Conservation (phyloP, 176 grass and related monocot genomes). For the Canna indica region DNA sequence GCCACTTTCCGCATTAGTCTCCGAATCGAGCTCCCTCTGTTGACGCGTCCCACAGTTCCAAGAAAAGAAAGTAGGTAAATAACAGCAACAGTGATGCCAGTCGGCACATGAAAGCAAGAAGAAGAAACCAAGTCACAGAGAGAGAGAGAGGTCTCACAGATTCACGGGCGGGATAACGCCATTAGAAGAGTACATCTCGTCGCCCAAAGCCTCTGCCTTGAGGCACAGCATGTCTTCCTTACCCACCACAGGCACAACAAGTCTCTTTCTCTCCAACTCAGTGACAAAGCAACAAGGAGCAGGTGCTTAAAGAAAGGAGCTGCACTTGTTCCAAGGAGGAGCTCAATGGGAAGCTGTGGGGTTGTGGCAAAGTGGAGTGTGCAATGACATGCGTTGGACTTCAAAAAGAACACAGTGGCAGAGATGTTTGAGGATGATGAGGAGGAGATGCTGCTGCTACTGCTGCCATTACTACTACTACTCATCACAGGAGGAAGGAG, state of each 20-base stretch:
- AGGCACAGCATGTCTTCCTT: slow-evolving; percentile 33
- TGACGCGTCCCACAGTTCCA: slow-evolving; percentile 13
- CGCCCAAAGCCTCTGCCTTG: slow-evolving; percentile 32
- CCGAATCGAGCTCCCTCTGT: slow-evolving; percentile 59
- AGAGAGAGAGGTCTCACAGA: slow-evolving; percentile 20
- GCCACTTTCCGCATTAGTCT: slow-evolving; percentile 40
- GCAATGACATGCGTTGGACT: neutral
- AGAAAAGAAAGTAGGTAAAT: neutral
- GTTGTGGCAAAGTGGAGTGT: neutral
- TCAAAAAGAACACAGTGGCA: neutral
- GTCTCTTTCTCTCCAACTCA: neutral
- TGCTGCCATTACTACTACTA: neutral
- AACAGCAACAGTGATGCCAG: neutral
- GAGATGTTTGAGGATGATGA: too few relatives aligned
- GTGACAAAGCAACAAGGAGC: neutral
- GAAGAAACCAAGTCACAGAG: neutral
- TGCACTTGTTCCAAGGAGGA: neutral
- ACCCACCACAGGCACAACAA: neutral
- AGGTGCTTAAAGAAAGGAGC: neutral
- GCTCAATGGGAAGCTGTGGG: neutral
- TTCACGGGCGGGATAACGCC: slow-evolving; percentile 20
- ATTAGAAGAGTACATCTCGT: slow-evolving; percentile 38
- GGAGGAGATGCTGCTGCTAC: neutral
- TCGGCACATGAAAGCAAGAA: neutral
- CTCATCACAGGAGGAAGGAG: neutral